Evolutionary conservation across 495 filamentous ascomycete genomes (phyloP).

Genomic region (Penicillium subrubescens): DNA sequence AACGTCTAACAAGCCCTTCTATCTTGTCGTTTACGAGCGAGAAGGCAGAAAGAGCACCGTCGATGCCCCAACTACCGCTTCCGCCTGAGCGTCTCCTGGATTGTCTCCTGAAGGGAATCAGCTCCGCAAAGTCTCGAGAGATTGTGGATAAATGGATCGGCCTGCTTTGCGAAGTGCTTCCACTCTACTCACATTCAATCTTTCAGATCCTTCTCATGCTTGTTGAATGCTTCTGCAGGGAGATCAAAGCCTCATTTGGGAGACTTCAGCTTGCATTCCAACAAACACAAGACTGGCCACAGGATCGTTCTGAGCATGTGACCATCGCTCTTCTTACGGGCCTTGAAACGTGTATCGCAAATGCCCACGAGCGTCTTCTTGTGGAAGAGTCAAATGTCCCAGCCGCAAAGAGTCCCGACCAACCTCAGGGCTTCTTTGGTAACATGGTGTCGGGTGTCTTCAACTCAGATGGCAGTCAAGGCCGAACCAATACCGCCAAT

Average conservation of each 20-base stretch:
- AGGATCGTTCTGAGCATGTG: constrained; percentile 48
- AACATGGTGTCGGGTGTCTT: constrained; percentile 97
- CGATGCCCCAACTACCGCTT: constrained; percentile 36
- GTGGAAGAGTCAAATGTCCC: constrained; percentile 70
- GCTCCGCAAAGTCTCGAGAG: constrained; percentile 69
- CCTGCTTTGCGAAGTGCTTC: constrained; percentile 82
- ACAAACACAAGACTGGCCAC: constrained; percentile 45
- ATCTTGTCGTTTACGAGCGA: constrained; percentile 53
- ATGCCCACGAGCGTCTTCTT: constrained; percentile 81
- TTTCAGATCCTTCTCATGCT: constrained; percentile 90
- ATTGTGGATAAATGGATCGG: constrained; percentile 89
- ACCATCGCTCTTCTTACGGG: constrained; percentile 80
- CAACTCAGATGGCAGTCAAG: constrained; percentile 72
- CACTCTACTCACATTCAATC: constrained; percentile 76
- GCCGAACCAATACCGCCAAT: constrained; percentile 80
- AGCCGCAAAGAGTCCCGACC: constrained; percentile 75
- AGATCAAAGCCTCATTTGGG: constrained; percentile 72
- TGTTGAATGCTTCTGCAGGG: constrained; percentile 81
- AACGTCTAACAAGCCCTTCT: constrained; percentile 49
- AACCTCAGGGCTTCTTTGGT: constrained; percentile 89
- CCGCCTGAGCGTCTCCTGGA: constrained; percentile 79
- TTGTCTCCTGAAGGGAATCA: constrained; percentile 80
- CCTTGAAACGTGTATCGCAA: constrained; percentile 85
- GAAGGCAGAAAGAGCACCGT: constrained; percentile 42
- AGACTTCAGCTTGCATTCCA: constrained; percentile 53